phyloP scores from a whole-genome alignment of 805 yeast genomes.

The Torulaspora microellipsoides region DNA sequence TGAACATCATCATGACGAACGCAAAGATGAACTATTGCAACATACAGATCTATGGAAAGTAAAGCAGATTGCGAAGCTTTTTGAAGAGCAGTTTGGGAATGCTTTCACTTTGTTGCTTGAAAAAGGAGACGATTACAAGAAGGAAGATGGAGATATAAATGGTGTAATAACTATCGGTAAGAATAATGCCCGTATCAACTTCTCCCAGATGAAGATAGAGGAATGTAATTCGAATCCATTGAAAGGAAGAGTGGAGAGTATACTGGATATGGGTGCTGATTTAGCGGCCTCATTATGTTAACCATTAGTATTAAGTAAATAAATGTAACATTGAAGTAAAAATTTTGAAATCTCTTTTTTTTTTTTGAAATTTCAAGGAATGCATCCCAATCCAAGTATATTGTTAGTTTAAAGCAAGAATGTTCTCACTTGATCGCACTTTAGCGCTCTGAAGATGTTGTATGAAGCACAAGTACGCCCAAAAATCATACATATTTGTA shows the following conservation, averaged over 20 bases:
- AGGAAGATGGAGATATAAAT: conserved; percentile 31
- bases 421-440: too few relatives aligned
- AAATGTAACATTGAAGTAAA: background rate
- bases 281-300: conserved; percentile 80
- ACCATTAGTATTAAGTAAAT: conserved; percentile 3
- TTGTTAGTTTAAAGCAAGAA: too few relatives aligned
- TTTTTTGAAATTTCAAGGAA: too few relatives aligned
- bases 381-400: too few relatives aligned
- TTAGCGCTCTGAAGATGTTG: too few relatives aligned
- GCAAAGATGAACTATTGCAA: conserved; percentile 12
- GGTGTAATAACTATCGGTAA: conserved; percentile 74
- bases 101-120: conserved; percentile 40
- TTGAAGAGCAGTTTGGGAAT: conserved; percentile 87
- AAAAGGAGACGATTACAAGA: conserved; percentile 13
- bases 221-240: conserved; percentile 70
- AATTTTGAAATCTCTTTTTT: too few relatives aligned
- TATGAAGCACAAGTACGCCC: too few relatives aligned
- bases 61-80: conserved; percentile 53
- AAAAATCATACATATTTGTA: too few relatives aligned
- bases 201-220: conserved; percentile 56
- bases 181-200: conserved; percentile 65
- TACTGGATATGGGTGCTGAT: conserved; percentile 69
- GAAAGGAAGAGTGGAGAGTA: conserved; percentile 76
- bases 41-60: conserved; percentile 37
- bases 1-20: conserved; percentile 35